These are phyloP conservation scores for Trichoderma simmonsii DNA, from an alignment of 2,329 filamentous ascomycete species.

Conservation along the genomic window DNA sequence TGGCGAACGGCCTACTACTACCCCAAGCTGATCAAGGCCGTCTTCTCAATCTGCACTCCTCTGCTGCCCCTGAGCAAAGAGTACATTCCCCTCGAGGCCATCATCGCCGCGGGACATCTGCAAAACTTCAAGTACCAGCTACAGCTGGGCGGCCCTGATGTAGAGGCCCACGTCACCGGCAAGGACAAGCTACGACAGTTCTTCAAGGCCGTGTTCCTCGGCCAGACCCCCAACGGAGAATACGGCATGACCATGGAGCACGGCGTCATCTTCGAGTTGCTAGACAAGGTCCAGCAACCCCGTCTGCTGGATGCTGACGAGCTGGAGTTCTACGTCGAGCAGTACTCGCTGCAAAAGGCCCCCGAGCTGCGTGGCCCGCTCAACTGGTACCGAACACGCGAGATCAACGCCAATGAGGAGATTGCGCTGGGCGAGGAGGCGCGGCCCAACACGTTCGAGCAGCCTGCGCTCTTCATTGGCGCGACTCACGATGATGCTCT, in stretches of 20 bases:
- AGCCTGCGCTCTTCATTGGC: constrained; percentile 71
- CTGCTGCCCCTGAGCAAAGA: constrained; percentile 54
- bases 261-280: constrained; percentile 62
- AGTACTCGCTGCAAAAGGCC: constrained; percentile 59
- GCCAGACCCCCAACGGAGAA: constrained; percentile 53
- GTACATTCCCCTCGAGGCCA: constrained; percentile 56
- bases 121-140: constrained; percentile 82
- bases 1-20: constrained; percentile 74
- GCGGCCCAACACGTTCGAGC: constrained; percentile 43
- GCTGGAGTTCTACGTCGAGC: constrained; percentile 70
- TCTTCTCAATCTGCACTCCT: constrained; percentile 81
- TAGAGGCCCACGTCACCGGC: constrained; percentile 57
- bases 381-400: constrained; percentile 81
- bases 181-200: constrained; percentile 65
- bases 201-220: constrained; percentile 69
- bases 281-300: constrained; percentile 55
- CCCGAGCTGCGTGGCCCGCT: constrained; percentile 71
- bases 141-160: constrained; percentile 67
- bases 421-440: constrained; percentile 54
- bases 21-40: constrained; percentile 66
- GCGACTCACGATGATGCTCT: constrained; percentile 70
- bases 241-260: constrained; percentile 54
- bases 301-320: constrained; percentile 65
- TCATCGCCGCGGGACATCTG: constrained; percentile 52
- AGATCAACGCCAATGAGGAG: constrained; percentile 77